Conservation (phyloP, 176 grass and related monocot species). For the Eragrostis curvula region DNA sequence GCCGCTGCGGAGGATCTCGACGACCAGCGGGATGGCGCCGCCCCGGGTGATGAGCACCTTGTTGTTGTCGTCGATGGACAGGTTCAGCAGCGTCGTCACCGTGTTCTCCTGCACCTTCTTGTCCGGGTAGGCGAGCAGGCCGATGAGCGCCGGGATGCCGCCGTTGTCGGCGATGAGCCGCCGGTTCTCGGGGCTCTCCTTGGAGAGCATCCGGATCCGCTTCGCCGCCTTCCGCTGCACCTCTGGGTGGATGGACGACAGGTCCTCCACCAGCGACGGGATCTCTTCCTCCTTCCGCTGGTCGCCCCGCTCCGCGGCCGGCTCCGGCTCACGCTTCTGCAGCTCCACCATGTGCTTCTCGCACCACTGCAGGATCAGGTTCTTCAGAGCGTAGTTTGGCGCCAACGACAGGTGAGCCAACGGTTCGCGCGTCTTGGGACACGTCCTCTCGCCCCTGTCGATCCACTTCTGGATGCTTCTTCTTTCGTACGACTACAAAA, state of each 20-base stretch:
- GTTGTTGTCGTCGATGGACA: constrained; percentile 74
- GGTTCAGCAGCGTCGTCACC: constrained; percentile 71
- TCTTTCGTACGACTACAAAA: constrained; percentile 64
- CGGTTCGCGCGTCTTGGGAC: constrained; percentile 63
- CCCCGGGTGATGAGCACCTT: constrained; percentile 58
- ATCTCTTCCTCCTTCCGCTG: constrained; percentile 50
- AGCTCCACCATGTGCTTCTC: constrained; percentile 76
- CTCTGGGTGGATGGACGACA: constrained; percentile 73
- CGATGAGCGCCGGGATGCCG: constrained; percentile 57
- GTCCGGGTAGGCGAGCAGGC: constrained; percentile 60
- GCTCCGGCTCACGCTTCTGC: constrained; percentile 58
- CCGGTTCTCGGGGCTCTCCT: constrained; percentile 67
- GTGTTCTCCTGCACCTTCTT: constrained; percentile 69
- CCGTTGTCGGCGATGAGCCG: constrained; percentile 47
- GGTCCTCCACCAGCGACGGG: constrained; percentile 54
- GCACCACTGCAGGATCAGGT: constrained; percentile 74
- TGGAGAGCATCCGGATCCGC: constrained; percentile 69
- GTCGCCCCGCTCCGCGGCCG: constrained; percentile 20
- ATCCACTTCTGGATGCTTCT: constrained; percentile 78
- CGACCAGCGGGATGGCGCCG: constrained; percentile 63
- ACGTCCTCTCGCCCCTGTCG: constrained; percentile 61
- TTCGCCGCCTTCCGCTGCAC: constrained; percentile 70
- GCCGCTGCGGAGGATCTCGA: constrained; percentile 67
- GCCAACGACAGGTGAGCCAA: constrained; percentile 60
- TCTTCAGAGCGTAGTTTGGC: constrained; percentile 75